phyloP scores from a whole-genome alignment of 1,139 yeast species.

The Ogataea hybrid region DNA sequence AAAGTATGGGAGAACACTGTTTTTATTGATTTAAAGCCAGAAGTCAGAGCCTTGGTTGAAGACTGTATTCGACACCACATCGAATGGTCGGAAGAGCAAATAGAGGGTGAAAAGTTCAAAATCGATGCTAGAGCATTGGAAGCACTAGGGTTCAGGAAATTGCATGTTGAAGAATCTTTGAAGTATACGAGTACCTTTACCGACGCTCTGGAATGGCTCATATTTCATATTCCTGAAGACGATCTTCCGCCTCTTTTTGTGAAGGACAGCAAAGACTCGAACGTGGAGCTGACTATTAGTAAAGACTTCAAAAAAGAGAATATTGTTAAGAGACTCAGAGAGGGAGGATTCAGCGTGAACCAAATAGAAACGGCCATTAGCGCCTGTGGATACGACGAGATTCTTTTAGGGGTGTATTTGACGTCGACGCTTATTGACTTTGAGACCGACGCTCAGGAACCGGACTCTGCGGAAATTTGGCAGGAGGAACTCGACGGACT shows the following conservation, averaged over 20 bases:
- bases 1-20: slow-evolving; percentile 61
- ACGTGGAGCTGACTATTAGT: slow-evolving; percentile 48
- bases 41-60: slow-evolving; percentile 53
- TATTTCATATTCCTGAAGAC: slow-evolving; percentile 90
- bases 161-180: slow-evolving; percentile 73
- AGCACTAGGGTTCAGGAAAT: slow-evolving; percentile 62
- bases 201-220: slow-evolving; percentile 73
- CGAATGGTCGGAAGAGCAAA: slow-evolving; percentile 43
- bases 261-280: slow-evolving; percentile 44
- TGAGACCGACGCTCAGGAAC: slow-evolving; percentile 14
- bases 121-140: slow-evolving; percentile 30
- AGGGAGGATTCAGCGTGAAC: slow-evolving; percentile 69
- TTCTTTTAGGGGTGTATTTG: slow-evolving; percentile 49
- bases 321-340: slow-evolving; percentile 52
- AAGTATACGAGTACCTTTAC: slow-evolving; percentile 53
- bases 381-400: slow-evolving; percentile 44
- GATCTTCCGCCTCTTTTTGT: slow-evolving; percentile 68
- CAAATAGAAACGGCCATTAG: slow-evolving; percentile 53
- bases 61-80: slow-evolving; percentile 51
- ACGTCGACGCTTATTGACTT: slow-evolving; percentile 33
- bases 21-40: slow-evolving; percentile 46
- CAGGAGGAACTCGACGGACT: slow-evolving; percentile 74
- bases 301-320: slow-evolving; percentile 45
- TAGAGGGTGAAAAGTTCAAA: slow-evolving; percentile 26
- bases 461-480: slow-evolving; percentile 53